phyloP scores from a whole-genome alignment of 371 early-diverging fungal genomes.

The Parasitella parasitica region DNA sequence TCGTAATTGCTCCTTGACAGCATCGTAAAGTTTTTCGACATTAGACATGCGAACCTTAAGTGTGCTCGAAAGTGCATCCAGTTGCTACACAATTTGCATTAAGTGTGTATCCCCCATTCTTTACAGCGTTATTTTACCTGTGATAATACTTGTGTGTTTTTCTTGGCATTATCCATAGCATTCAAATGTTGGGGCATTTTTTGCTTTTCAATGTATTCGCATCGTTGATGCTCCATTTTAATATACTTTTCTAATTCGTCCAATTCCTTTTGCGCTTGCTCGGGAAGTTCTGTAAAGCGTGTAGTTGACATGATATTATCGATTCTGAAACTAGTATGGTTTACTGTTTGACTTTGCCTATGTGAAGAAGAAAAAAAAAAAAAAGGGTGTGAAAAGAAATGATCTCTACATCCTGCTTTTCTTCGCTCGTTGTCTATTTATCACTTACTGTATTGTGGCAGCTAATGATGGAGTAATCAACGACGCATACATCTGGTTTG shows the following conservation, averaged over 20 bases:
- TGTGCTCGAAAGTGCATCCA: conserved; percentile 35
- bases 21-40: conserved; percentile 30
- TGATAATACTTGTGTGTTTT: conserved; percentile 26
- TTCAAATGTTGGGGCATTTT: conserved; percentile 32
- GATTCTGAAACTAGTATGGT: conserved; percentile 44
- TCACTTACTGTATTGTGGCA: conserved; percentile 32
- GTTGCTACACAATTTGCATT: conserved; percentile 31
- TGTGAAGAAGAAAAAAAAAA: not conserved
- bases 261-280: conserved; percentile 43
- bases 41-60: conserved; percentile 29
- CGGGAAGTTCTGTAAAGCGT: conserved; percentile 44
- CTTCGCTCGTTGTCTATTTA: not conserved
- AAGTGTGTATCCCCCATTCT: too few relatives aligned
- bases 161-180: conserved; percentile 24
- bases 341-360: conserved; percentile 38
- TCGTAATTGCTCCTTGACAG: conserved; percentile 33
- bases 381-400: not conserved
- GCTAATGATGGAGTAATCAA: conserved; percentile 26
- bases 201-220: conserved; percentile 38
- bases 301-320: conserved; percentile 42
- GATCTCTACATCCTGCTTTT: not conserved
- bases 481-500: conserved; percentile 32
- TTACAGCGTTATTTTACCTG: conserved; percentile 32
- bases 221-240: conserved; percentile 36
- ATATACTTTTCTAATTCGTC: conserved; percentile 43